Evolutionary conservation across 352 stramenopile genomes (phyloP).

Genomic region (Pythium apleroticum): DNA sequence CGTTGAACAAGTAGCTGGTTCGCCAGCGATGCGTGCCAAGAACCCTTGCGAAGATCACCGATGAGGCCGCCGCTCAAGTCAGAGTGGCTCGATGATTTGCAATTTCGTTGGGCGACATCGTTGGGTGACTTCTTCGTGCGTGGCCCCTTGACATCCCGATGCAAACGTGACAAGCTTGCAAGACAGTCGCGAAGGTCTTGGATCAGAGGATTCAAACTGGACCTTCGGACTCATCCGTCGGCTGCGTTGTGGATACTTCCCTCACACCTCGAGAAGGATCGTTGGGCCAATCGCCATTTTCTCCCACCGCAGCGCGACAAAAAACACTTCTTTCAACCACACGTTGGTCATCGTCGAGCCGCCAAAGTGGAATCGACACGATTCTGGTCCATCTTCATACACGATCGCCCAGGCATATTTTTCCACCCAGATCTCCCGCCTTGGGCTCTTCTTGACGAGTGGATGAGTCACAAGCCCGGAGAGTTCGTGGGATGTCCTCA

Average conservation of each 20-base stretch:
- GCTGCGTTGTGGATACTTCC: background rate
- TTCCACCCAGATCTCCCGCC: slow-evolving; percentile 36
- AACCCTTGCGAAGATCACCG: too few relatives aligned
- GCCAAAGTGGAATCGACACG: slow-evolving; percentile 60
- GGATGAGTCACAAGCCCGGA: background rate
- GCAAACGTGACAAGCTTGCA: too few relatives aligned
- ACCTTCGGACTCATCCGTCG: too few relatives aligned
- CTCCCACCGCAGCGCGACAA: slow-evolving; percentile 66
- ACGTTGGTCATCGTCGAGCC: slow-evolving; percentile 54
- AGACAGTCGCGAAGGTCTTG: too few relatives aligned
- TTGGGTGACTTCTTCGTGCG: too few relatives aligned
- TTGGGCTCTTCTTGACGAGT: slow-evolving; percentile 26
- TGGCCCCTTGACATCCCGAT: too few relatives aligned
- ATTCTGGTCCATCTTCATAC: slow-evolving; percentile 33
- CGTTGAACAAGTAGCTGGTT: too few relatives aligned
- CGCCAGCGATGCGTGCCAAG: too few relatives aligned
- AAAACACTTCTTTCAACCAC: slow-evolving; percentile 65
- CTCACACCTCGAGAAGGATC: slow-evolving; percentile 6
- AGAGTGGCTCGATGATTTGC: too few relatives aligned
- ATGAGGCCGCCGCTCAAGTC: too few relatives aligned
- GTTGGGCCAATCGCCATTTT: slow-evolving; percentile 44
- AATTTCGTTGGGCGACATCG: too few relatives aligned
- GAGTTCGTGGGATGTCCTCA: background rate
- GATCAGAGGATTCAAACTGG: too few relatives aligned
- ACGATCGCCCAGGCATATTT: slow-evolving; percentile 62